Evolutionary conservation across 2,329 filamentous ascomycete genomes (phyloP).

Genomic region (Huntiella abstrusa): DNA sequence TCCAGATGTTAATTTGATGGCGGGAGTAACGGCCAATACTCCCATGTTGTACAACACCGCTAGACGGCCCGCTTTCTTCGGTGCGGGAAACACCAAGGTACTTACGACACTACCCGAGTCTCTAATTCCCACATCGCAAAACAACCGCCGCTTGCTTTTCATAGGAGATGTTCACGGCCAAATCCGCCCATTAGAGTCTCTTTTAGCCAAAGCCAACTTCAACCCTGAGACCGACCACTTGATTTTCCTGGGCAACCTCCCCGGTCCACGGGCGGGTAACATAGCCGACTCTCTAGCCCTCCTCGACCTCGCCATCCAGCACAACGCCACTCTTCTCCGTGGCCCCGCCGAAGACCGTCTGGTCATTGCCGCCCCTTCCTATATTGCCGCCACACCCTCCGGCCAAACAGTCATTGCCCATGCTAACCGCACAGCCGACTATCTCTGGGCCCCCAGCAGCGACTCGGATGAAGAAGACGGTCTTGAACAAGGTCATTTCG

Average conservation of each 20-base stretch:
- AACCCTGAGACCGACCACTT: conserved; percentile 44
- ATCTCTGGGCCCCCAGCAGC: conserved; percentile 12
- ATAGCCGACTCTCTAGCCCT: conserved; percentile 63
- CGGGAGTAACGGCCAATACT: background rate
- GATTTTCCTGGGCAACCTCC: conserved; percentile 57
- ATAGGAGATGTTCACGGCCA: conserved; percentile 91
- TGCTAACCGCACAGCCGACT: conserved; percentile 11
- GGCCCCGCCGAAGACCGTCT: conserved; percentile 87
- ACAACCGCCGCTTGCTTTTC: conserved; percentile 48
- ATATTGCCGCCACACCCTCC: conserved; percentile 22
- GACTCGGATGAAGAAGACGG: conserved; percentile 16
- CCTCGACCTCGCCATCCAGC: conserved; percentile 51
- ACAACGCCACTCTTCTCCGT: conserved; percentile 64
- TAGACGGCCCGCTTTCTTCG: conserved; percentile 21
- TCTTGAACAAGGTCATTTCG: conserved; percentile 14
- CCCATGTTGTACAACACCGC: conserved; percentile 24
- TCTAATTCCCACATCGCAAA: conserved; percentile 18
- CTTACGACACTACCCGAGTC: conserved; percentile 17
- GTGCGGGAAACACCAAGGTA: conserved; percentile 15
- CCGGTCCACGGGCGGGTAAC: conserved; percentile 60
- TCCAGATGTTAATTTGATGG: conserved; percentile 4
- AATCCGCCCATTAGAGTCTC: conserved; percentile 40
- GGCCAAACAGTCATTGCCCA: conserved; percentile 1
- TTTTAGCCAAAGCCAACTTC: conserved; percentile 52
- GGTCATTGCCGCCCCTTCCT: conserved; percentile 32